Evolutionary conservation across 2,329 filamentous ascomycete species (phyloP).

Genomic region (Cordyceps cateniannulata): DNA sequence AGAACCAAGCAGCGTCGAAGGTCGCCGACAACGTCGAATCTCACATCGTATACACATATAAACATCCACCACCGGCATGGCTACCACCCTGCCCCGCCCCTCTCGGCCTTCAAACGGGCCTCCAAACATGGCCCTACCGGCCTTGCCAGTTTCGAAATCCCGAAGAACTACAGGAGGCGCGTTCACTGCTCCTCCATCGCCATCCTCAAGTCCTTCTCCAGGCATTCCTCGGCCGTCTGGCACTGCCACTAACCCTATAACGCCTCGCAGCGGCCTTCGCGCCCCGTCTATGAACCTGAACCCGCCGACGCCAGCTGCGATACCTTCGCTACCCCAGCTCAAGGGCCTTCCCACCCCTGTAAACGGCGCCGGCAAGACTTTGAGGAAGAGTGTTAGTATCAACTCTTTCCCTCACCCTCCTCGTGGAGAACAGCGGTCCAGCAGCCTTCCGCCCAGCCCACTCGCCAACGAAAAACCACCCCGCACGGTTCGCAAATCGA

Average conservation of each 20-base stretch:
- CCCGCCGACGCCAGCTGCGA: slow-evolving; percentile 47
- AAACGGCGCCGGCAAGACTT: slow-evolving; percentile 57
- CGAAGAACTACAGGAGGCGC: slow-evolving; percentile 56
- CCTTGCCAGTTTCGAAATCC: slow-evolving; percentile 66
- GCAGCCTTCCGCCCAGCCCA: slow-evolving; percentile 58
- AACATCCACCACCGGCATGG: slow-evolving; percentile 29
- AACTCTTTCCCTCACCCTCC: slow-evolving; percentile 91
- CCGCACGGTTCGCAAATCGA: slow-evolving; percentile 44
- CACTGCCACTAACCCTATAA: slow-evolving; percentile 36
- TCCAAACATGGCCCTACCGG: slow-evolving; percentile 65
- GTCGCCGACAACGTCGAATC: not conserved
- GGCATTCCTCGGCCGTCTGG: not conserved
- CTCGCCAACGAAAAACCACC: slow-evolving; percentile 44
- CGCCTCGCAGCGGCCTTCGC: slow-evolving; percentile 52
- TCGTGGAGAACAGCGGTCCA: slow-evolving; percentile 51
- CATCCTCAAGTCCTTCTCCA: not conserved
- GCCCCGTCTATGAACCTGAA: slow-evolving; percentile 49
- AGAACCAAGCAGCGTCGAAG: not conserved
- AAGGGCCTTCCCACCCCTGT: slow-evolving; percentile 46
- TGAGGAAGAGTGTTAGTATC: slow-evolving; percentile 88
- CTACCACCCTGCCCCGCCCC: slow-evolving; percentile 59
- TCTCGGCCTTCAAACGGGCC: slow-evolving; percentile 64
- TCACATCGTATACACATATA: slow-evolving; percentile 10
- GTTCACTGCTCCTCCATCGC: slow-evolving; percentile 26
- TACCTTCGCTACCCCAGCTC: slow-evolving; percentile 48